Conservation (phyloP, 176 grass and related monocot genomes). For the Zizania latifolia region DNA sequence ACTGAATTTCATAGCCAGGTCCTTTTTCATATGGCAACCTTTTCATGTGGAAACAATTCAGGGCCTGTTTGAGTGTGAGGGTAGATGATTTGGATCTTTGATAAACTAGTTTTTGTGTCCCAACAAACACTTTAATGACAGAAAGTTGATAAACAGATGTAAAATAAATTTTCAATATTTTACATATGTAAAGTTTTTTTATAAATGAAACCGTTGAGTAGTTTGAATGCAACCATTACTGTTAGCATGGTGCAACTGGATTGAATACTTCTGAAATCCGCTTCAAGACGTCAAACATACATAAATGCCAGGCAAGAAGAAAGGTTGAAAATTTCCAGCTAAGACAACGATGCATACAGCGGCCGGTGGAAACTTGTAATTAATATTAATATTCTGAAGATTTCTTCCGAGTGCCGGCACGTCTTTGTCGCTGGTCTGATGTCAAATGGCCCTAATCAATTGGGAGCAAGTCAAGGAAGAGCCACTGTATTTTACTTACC, state of each 20-base stretch:
- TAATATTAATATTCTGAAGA: too few relatives aligned
- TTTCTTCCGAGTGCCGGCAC: neutral
- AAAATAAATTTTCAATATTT: too few relatives aligned
- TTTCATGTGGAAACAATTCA: neutral
- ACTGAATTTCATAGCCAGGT: neutral
- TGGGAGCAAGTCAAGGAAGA: neutral
- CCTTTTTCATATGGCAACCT: neutral
- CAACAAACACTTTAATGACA: too few relatives aligned
- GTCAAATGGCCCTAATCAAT: neutral
- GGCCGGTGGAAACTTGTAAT: too few relatives aligned
- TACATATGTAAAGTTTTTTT: too few relatives aligned
- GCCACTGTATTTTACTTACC: neutral
- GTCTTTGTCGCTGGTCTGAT: neutral
- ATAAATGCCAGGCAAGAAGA: constrained; percentile 9
- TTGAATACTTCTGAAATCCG: neutral
- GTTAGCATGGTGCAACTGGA: neutral
- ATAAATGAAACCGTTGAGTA: too few relatives aligned
- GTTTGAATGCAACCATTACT: neutral
- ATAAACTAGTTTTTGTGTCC: too few relatives aligned
- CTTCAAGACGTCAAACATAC: neutral
- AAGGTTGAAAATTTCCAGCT: neutral
- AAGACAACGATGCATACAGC: too few relatives aligned
- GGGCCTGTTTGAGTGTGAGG: too few relatives aligned
- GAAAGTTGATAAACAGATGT: too few relatives aligned
- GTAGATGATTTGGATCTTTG: too few relatives aligned